These are phyloP conservation scores for Coniella lustricola DNA, from an alignment of 2,329 filamentous ascomycete genomes.

Conservation along the genomic window DNA sequence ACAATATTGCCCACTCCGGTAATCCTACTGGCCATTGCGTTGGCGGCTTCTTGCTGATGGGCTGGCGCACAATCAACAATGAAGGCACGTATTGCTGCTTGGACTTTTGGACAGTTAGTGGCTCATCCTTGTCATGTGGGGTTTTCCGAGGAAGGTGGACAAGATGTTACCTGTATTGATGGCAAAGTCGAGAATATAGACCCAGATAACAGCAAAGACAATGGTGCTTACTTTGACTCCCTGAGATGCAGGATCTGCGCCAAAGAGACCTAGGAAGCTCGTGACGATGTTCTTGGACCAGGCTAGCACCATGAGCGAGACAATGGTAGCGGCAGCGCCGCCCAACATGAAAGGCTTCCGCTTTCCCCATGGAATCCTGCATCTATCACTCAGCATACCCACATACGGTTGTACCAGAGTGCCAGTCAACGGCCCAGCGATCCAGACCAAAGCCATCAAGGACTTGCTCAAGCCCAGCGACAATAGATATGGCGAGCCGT, in stretches of 20 bases:
- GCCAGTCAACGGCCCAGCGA: slow-evolving; percentile 72
- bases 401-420: slow-evolving; percentile 77
- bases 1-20: slow-evolving; percentile 85
- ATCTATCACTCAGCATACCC: slow-evolving; percentile 74
- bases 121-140: neutral
- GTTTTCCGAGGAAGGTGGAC: neutral
- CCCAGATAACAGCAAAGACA: slow-evolving; percentile 71
- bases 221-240: slow-evolving; percentile 63
- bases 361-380: slow-evolving; percentile 66
- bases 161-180: slow-evolving; percentile 72
- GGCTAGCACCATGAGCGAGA: slow-evolving; percentile 61
- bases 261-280: slow-evolving; percentile 62
- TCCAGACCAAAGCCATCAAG: slow-evolving; percentile 77
- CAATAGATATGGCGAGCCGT: slow-evolving; percentile 78
- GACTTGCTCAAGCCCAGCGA: slow-evolving; percentile 79
- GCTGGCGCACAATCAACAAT: slow-evolving; percentile 89
- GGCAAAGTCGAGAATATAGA: slow-evolving; percentile 87
- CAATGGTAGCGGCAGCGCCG: slow-evolving; percentile 59
- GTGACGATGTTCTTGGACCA: slow-evolving; percentile 69
- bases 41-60: slow-evolving; percentile 89
- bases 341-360: slow-evolving; percentile 75
- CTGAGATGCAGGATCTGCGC: slow-evolving; percentile 57
- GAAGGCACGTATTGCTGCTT: slow-evolving; percentile 85
- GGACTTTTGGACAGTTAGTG: slow-evolving; percentile 46
- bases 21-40: slow-evolving; percentile 86